Evolutionary conservation across 2,329 filamentous ascomycete species (phyloP), one percentile per base, ranked within the genome.

Genomic region (Sclerotinia spermophila): DNA sequence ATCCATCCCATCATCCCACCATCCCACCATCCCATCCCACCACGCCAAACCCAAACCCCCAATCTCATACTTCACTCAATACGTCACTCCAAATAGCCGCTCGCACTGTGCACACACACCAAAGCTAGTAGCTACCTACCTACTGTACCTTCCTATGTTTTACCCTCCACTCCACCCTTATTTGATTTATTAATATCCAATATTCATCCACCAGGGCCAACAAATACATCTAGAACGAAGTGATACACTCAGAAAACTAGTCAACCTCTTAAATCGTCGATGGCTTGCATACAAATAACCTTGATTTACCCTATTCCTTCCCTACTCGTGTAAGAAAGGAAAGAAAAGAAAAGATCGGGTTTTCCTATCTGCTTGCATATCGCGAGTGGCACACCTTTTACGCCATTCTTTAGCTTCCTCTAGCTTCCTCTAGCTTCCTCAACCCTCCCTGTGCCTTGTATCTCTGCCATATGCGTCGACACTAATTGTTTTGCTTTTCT

Each of bases 261-360:
- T 35, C 56, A 61, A 3, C 59, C n/a, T 61, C 59, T 61, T 27
- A 33, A 19, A 44, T 61, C 59, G 59, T 61, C 40, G 59, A 61
- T 61, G 59, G 59, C 17, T 44, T 61, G n/a, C 59, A 44, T 30
- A 21, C 40, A 44, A 24, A 44, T 24, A 61, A 61, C 59, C 59
- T 44, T 61, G 59, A n/a, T 61, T 61, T 24, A 33, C n/a, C 59
- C 59, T 44, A 44, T 58, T n/a, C 7, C 59, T 30, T 33, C 5
- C 56, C n/a, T 38, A 59, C 56, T 59, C 56, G 56, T 59, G 38
- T 30, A 24, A 24, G 35, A 40, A 59, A 51, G 45, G n/a, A 51
- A 51, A 51, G 45, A 51, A 51, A 27, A 45, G 42, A 53, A 40
- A 27, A 60, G 58, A 40, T 61, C n/a, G 59, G 44, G 13, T 61